phyloP scores from a whole-genome alignment of 2,329 filamentous ascomycete genomes.

The Shiraia sp. region DNA sequence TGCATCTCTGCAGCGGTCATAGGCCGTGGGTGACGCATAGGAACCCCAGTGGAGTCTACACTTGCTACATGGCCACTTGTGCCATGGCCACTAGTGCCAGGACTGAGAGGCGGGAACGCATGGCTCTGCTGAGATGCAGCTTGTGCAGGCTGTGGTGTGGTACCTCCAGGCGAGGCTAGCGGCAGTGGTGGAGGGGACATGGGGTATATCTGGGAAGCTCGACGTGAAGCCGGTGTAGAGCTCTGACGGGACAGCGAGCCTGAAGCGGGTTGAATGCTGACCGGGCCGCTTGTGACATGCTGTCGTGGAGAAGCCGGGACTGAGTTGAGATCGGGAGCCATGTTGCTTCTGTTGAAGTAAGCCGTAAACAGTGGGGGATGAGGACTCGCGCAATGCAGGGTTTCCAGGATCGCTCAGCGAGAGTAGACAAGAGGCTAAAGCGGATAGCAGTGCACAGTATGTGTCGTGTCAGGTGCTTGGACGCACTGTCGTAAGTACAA shows the following conservation, averaged over 20 bases:
- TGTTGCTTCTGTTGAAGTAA: slow-evolving; percentile 24
- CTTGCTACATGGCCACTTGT: slow-evolving; percentile 26
- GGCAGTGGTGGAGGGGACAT: slow-evolving; percentile 53
- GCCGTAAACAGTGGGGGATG: neutral
- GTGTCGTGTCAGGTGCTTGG: neutral
- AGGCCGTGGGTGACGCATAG: slow-evolving; percentile 82
- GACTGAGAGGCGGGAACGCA: slow-evolving; percentile 43
- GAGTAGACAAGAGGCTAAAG: too few species aligned
- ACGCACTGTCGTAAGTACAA: too few species aligned
- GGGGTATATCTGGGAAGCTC: slow-evolving; percentile 48
- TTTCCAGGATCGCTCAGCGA: too few species aligned
- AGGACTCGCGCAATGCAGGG: neutral
- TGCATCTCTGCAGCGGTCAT: slow-evolving; percentile 89
- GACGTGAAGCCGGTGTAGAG: slow-evolving; percentile 27
- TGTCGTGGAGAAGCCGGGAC: slow-evolving; percentile 45
- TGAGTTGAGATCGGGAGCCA: slow-evolving; percentile 56
- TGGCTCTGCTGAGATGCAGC: slow-evolving; percentile 30
- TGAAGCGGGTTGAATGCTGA: slow-evolving; percentile 28
- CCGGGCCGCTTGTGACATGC: slow-evolving; percentile 19
- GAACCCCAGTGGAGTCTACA: slow-evolving; percentile 57
- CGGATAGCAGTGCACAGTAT: neutral
- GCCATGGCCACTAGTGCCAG: slow-evolving; percentile 26
- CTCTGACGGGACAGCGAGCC: slow-evolving; percentile 27
- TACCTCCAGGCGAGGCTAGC: slow-evolving; percentile 43
- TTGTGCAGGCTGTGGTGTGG: slow-evolving; percentile 20